Percentiles rank a stretch among this genome's conserved stretches.
phyloP scores from a whole-genome alignment of 768 basidiomycete species.

The Hygrophorus pudorinus region DNA sequence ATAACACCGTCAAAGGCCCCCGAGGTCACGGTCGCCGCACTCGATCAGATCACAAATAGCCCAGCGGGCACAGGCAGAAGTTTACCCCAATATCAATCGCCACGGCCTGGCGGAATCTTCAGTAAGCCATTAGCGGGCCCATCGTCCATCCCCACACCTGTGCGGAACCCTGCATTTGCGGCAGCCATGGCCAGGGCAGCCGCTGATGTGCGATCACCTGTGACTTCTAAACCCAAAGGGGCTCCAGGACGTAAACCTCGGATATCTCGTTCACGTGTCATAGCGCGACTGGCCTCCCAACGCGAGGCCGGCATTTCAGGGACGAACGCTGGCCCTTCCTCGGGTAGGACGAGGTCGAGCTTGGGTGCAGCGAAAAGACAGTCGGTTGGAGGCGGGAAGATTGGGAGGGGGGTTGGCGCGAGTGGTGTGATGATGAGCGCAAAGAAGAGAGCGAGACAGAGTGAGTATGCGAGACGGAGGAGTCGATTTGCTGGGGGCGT shows the following conservation, averaged over 20 bases:
- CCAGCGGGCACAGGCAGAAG: constrained; percentile 7
- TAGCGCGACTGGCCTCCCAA: constrained; percentile 66
- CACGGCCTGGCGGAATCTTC: constrained; percentile 33
- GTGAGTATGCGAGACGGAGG: constrained; percentile 55
- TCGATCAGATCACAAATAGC: constrained; percentile 29
- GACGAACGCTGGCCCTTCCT: constrained; percentile 16
- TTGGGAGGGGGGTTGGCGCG: constrained; percentile 21
- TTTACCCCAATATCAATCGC: constrained; percentile 12
- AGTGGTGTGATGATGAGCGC: constrained; percentile 45
- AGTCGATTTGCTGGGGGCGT: constrained; percentile 21
- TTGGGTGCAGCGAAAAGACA: constrained; percentile 28
- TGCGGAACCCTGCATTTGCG: constrained; percentile 18
- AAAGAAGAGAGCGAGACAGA: constrained; percentile 68
- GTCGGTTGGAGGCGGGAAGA: constrained; percentile 16
- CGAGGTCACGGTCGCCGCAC: constrained; percentile 5
- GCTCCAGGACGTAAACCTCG: constrained; percentile 53
- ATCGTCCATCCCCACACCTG: constrained; percentile 28
- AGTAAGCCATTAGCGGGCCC: constrained; percentile 35
- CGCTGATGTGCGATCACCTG: background rate
- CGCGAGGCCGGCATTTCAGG: constrained; percentile 34
- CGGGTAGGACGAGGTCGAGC: constrained; percentile 37
- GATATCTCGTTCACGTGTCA: constrained; percentile 74
- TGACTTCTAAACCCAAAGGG: constrained; percentile 18
- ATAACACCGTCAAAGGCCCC: background rate
- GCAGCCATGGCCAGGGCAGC: background rate